A percentile compares a stretch with the other conserved stretches of the same genome.
Conservation (phyloP, 345 rosid species). For the Geranium brycei region DNA sequence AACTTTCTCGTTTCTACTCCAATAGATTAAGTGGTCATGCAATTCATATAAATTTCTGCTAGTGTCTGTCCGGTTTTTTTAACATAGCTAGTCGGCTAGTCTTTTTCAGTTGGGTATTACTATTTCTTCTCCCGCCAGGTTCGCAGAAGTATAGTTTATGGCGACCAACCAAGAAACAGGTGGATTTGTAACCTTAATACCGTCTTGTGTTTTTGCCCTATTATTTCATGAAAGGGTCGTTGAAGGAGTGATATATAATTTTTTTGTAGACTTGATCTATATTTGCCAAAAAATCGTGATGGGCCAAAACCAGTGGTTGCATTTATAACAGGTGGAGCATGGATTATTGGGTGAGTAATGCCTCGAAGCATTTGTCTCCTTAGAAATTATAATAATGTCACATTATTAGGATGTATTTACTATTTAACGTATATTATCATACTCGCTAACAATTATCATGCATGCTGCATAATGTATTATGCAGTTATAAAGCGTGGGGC, state of each 20-base stretch:
- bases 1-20: too few species aligned
- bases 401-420: too few species aligned
- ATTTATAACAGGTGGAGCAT: constrained; percentile 93
- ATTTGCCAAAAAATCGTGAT: constrained; percentile 56
- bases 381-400: too few species aligned
- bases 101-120: constrained; percentile 76
- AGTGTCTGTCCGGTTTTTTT: background rate
- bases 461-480: constrained; percentile 10
- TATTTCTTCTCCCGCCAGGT: constrained; percentile 76
- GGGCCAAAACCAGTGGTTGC: constrained; percentile 87
- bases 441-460: too few species aligned
- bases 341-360: constrained; percentile 85
- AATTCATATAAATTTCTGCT: too few species aligned
- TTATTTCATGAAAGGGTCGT: too few species aligned
- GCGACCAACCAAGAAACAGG: constrained; percentile 97
- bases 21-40: too few species aligned
- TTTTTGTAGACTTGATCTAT: constrained; percentile 71
- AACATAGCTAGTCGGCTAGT: constrained; percentile 16
- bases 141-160: constrained; percentile 67
- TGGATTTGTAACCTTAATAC: constrained; percentile 7
- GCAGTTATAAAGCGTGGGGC: constrained; percentile 97
- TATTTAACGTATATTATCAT: too few species aligned
- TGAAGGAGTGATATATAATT: too few species aligned
- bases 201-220: too few species aligned
- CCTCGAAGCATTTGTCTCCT: too few species aligned